A percentile compares a stretch with the other conserved stretches of the same genome.
Conservation (phyloP, 257 asterid species). For the Solanum phureja region DNA sequence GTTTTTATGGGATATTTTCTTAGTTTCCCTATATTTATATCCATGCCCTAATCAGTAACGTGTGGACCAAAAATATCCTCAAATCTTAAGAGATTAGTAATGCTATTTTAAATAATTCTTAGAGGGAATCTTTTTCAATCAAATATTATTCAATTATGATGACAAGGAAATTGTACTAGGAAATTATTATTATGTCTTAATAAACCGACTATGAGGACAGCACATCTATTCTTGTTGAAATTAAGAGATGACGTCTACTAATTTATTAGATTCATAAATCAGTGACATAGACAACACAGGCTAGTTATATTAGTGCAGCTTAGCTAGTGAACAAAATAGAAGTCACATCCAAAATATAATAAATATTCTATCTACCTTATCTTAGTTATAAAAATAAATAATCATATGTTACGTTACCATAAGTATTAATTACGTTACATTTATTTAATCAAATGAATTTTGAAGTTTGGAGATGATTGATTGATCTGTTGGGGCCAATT, state of each 20-base stretch:
- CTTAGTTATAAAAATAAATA: not conserved
- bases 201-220: not conserved
- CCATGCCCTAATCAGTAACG: not conserved
- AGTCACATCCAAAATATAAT: not conserved
- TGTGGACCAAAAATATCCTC: not conserved
- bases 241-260: not conserved
- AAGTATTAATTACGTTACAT: not conserved
- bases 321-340: not conserved
- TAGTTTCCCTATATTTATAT: no score
- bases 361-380: not conserved
- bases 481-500: not conserved
- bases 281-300: not conserved
- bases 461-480: not conserved
- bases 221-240: not conserved
- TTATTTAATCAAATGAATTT: not conserved
- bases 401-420: not conserved
- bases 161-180: not conserved
- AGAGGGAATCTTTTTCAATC: not conserved
- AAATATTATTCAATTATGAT: not conserved
- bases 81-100: not conserved
- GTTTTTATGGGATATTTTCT: no score
- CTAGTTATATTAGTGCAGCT: not conserved
- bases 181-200: not conserved
- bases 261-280: not conserved
- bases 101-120: not conserved